Conservation (phyloP, 2,329 filamentous ascomycete species). For the Ploettnerulaceae sp. region DNA sequence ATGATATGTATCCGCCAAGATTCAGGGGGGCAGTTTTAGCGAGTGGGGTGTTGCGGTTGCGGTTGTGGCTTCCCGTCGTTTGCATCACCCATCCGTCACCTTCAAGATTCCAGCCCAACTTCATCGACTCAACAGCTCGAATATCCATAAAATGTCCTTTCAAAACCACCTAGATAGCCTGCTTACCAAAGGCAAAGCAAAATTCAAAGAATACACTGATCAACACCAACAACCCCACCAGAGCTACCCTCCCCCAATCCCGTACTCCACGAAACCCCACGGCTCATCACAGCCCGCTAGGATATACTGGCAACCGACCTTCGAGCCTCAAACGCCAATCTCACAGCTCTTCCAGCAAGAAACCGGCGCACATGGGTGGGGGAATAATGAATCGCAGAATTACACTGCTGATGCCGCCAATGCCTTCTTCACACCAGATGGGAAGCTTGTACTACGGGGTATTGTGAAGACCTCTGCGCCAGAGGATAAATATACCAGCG, state of each 20-base stretch:
- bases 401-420: conserved; percentile 48
- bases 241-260: conserved; percentile 11
- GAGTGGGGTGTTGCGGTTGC: conserved; percentile 2
- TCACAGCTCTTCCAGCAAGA: conserved; percentile 50
- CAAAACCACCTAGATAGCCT: conserved; percentile 20
- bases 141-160: conserved; percentile 23
- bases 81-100: too few relatives aligned
- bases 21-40: conserved; percentile 3
- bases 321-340: conserved; percentile 43
- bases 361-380: conserved; percentile 55
- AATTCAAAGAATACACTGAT: conserved; percentile 20
- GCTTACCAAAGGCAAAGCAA: conserved; percentile 25
- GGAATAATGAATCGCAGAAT: conserved; percentile 56
- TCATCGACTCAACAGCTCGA: neutral
- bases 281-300: conserved; percentile 3
- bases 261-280: conserved; percentile 9
- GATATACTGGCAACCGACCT: conserved; percentile 50
- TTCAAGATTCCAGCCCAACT: neutral
- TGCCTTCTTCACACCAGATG: conserved; percentile 49
- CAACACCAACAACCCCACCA: conserved; percentile 12
- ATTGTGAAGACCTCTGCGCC: conserved; percentile 37
- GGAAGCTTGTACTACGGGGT: conserved; percentile 49
- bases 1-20: too few relatives aligned
- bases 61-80: too few relatives aligned
- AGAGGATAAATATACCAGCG: conserved; percentile 47